phyloP scores from a whole-genome alignment of 1,284 basidiomycete genomes.

The Tetrapyrgos nigripes region DNA sequence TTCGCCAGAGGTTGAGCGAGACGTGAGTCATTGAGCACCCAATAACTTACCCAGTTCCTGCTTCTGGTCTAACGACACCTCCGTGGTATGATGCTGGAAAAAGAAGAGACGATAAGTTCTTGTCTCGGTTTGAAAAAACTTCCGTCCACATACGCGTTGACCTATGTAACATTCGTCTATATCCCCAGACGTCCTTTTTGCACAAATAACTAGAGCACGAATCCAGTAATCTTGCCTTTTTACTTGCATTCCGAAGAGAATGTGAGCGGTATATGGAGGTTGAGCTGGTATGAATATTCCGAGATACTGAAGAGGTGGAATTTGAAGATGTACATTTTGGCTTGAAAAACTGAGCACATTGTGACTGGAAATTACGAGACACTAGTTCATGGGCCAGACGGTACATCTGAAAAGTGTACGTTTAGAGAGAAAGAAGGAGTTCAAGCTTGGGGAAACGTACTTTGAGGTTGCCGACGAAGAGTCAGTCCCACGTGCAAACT shows the following conservation, averaged over 20 bases:
- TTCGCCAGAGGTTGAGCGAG: not conserved
- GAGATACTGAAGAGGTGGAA: not conserved
- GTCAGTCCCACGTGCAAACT: not conserved
- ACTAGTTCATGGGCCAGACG: not conserved
- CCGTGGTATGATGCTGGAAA: constrained; percentile 42
- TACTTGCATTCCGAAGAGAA: not conserved
- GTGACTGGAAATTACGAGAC: not conserved
- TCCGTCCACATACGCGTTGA: not conserved
- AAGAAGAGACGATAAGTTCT: not conserved
- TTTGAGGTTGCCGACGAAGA: not conserved
- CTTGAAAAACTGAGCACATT: not conserved
- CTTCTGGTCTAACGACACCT: constrained; percentile 51
- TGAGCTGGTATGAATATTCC: not conserved
- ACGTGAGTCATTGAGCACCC: constrained; percentile 3
- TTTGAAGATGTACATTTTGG: not conserved
- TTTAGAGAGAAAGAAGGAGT: no score
- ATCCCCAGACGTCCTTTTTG: not conserved
- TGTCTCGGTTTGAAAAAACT: not conserved
- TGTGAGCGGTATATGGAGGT: not conserved
- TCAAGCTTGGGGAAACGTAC: no score
- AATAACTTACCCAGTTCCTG: constrained; percentile 69
- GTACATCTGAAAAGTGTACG: not conserved
- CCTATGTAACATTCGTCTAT: not conserved
- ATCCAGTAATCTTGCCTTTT: not conserved
- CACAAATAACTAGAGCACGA: no score